phyloP scores from a whole-genome alignment of 176 grass and related monocot genomes.

The Pharus latifolius region DNA sequence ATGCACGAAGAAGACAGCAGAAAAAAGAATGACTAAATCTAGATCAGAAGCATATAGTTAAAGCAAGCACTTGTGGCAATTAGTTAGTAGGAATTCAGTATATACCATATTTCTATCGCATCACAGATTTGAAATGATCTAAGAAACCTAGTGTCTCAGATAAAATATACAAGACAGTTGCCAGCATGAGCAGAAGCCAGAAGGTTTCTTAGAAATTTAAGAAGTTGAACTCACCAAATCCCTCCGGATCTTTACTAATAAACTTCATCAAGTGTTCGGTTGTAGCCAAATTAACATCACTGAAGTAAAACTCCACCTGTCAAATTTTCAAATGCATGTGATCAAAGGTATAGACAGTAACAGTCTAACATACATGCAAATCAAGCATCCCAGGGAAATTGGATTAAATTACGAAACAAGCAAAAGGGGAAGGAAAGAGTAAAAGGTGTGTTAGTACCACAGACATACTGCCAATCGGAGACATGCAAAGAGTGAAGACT shows the following conservation, averaged over 20 bases:
- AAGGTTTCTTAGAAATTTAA: background rate
- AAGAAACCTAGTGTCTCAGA: background rate
- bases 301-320: constrained; percentile 97
- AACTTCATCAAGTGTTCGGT: constrained; percentile 93
- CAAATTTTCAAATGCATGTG: constrained; percentile 16
- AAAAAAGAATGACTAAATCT: background rate
- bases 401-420: background rate
- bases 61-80: background rate
- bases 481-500: background rate
- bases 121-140: background rate
- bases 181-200: background rate
- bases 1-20: background rate
- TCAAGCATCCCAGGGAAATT: background rate
- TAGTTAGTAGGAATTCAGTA: background rate
- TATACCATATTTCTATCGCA: background rate
- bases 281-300: constrained; percentile 87
- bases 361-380: background rate
- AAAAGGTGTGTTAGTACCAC: background rate
- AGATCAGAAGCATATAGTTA: background rate
- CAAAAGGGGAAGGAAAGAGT: constrained; percentile 21
- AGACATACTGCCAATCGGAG: background rate
- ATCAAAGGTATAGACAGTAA: background rate
- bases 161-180: background rate
- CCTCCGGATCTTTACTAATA: constrained; percentile 81
- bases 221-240: constrained; percentile 62